Base-by-base conservation (phyloP, 306 rosid genomes). In the Alnus rubra region DNA sequence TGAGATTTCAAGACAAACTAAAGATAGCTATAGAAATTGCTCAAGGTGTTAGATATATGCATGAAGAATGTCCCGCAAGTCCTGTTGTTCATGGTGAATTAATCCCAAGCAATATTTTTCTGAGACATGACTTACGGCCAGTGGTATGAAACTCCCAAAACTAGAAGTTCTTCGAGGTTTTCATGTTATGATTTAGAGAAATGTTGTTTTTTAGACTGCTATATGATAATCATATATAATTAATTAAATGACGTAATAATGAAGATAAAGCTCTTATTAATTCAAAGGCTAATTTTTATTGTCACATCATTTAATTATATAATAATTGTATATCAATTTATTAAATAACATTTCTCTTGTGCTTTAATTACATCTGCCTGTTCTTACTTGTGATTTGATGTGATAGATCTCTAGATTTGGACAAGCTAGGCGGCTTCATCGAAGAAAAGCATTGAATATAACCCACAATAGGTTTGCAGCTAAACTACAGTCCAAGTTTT, bases 11-110 rank as follows among this genome's bases (percentile, higher is more conserved):
- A 48, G 65, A 73, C 3, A 73, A 65, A 23, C 13, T 77, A 33
- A 73, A 53, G 72, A 67, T 73, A n/a, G 79, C 79, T 3, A 23
- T 67, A 54, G 82, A 39, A 47, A 78, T 82, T 73, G 85, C 79
- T 37, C 79, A 63, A 48, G 85, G 85, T 52, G 45, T 82, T 67
- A 60, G 85, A 78, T 82, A 82, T 45, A 73, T 77, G 85, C 82
- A 77, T 37, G 79, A 67, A 77, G 82, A 82, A 65, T 77, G 82
- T 65, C 82, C 85, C 8, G 62, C 37, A 31, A 79, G 85, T 8
- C 85, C 82, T 12, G 13, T 82, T 0, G 62, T 82, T 74, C 82
- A 77, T 39, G 75, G 82, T 44, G 45, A 72, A 55, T 74, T 82
- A 47, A 49, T 7, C 15, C 54, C 59, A 42, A 33, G 64, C 79